Conservation (phyloP, 352 stramenopile species). For the Globisporangium sylvaticum region DNA sequence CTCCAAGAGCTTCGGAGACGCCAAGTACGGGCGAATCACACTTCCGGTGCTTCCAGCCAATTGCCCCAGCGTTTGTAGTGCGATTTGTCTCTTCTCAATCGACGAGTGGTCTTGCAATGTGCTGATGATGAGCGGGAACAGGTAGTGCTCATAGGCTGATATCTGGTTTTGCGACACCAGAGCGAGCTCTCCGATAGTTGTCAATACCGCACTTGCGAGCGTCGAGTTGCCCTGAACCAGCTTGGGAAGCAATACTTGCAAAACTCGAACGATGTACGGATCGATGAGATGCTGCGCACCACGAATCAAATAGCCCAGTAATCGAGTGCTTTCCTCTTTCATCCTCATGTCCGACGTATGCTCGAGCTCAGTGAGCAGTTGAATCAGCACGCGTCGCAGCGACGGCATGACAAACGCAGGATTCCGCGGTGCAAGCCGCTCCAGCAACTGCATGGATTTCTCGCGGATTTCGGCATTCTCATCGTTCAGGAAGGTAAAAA, state of each 20-base stretch:
- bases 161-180: constrained; percentile 89
- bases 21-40: constrained; percentile 93
- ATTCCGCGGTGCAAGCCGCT: constrained; percentile 92
- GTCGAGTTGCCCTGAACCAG: constrained; percentile 84
- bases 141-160: constrained; percentile 90
- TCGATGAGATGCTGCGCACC: constrained; percentile 85
- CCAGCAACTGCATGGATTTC: constrained; percentile 90
- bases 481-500: constrained; percentile 97
- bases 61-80: constrained; percentile 93
- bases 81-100: constrained; percentile 93
- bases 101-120: constrained; percentile 96
- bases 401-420: constrained; percentile 94
- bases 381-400: constrained; percentile 91
- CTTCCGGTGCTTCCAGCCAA: constrained; percentile 92
- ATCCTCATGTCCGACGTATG: constrained; percentile 87
- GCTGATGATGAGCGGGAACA: constrained; percentile 95
- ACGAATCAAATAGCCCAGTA: constrained; percentile 83
- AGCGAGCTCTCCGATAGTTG: constrained; percentile 90
- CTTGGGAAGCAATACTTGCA: constrained; percentile 80
- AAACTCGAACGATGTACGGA: constrained; percentile 71
- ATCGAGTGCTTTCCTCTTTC: constrained; percentile 86
- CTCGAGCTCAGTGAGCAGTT: constrained; percentile 94
- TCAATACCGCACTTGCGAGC: constrained; percentile 68
- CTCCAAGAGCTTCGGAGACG: constrained; percentile 93
- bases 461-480: constrained; percentile 86